Evolutionary conservation across 306 rosid species (phyloP), one percentile per base, ranked within the genome.

Genomic region (Lathyrus tuberosus): DNA sequence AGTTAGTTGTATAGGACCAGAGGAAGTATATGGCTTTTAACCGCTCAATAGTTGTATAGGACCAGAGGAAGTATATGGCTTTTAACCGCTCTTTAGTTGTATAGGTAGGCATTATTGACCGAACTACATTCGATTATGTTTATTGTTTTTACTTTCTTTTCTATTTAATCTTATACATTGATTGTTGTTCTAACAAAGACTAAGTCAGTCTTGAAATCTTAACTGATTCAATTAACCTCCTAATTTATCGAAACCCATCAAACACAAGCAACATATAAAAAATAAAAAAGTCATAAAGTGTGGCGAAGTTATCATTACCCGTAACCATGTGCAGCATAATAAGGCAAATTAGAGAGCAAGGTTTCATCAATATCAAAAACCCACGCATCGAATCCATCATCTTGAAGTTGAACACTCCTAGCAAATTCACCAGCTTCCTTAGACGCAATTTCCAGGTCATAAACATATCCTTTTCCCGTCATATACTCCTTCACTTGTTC

Each of bases 341-440:
- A 94, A 2, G 97, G 98, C 31, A 94, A 82, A 84, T 94, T 88
- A 4, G 98, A 94, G 69, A 91, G 90, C 11, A 90, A 62, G 3
- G 98, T 94, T 73, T 91, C 98, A 28, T 94, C 98, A 40, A 94
- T 72, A 68, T 94, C 98, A 24, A 94, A 94, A 72, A 94, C 31
- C 98, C 97, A 94, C 10, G 69, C 94, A 56, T 90, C 92, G 18
- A 70, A 88, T 2, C 95, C 97, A 82, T 94, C 97, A 8, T 72
- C 86, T 6, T 30, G 24, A 52, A 87, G 65, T 18, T 79, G 37
- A 17, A 90, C 75, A 76, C 63, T 84, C 79, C 67, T 82, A 0
- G 91, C 97, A 15, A n/a, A 88, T 33, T 58, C 53, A 40, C 2
- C 78, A 2, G 99, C 87, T 38, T 94, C 96, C 72, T 75, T 79